These are phyloP conservation scores for Mycena amicta DNA, from an alignment of 768 basidiomycete genomes.

Conservation along the genomic window DNA sequence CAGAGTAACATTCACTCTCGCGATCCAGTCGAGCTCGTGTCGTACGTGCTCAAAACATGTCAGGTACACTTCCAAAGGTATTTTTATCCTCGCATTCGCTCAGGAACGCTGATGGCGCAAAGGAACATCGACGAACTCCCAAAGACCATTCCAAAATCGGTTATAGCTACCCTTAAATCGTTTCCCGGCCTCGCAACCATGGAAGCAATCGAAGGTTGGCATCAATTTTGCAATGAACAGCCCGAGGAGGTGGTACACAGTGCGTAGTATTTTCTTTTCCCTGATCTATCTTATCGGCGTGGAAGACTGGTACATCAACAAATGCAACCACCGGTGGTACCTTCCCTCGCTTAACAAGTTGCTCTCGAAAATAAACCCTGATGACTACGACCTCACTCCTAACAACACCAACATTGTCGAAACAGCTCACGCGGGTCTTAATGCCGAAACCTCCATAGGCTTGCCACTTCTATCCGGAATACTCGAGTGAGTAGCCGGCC, in stretches of 20 bases:
- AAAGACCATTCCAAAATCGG: slow-evolving; percentile 1
- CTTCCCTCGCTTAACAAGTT: slow-evolving; percentile 20
- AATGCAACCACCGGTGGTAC: slow-evolving; percentile 15
- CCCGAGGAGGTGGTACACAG: neutral
- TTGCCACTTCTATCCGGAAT: slow-evolving; percentile 13
- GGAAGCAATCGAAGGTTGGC: slow-evolving; percentile 23
- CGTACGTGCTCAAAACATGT: neutral
- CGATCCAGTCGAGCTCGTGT: neutral
- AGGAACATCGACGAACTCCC: slow-evolving; percentile 27
- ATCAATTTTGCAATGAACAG: slow-evolving; percentile 11
- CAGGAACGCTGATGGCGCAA: neutral
- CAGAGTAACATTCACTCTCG: neutral
- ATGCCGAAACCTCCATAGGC: slow-evolving; percentile 17
- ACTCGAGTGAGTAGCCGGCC: neutral
- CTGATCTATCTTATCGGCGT: neutral
- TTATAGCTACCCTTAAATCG: slow-evolving; percentile 15
- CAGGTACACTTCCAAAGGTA: slow-evolving; percentile 2
- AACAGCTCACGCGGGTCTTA: slow-evolving; percentile 13
- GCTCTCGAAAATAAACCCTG: slow-evolving; percentile 13
- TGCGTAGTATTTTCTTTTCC: neutral
- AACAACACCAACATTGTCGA: slow-evolving; percentile 24
- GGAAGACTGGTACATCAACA: slow-evolving; percentile 23
- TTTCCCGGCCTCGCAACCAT: slow-evolving; percentile 10
- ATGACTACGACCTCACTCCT: slow-evolving; percentile 16
- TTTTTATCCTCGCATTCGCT: neutral